Evolutionary conservation across 371 early-diverging fungal genomes (phyloP), one percentile per base, ranked within the genome.

Genomic region (Apophysomyces sp.): DNA sequence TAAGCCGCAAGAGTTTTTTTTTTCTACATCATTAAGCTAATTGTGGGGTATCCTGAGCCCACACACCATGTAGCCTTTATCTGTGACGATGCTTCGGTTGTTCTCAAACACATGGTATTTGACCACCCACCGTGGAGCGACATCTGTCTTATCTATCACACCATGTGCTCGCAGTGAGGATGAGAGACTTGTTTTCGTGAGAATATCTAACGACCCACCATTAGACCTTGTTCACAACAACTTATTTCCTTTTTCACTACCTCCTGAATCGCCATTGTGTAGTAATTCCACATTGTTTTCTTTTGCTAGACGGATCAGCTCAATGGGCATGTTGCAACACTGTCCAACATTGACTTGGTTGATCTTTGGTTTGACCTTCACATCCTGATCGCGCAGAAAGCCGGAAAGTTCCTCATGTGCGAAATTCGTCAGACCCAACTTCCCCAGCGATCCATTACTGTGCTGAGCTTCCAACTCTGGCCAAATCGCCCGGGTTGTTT

Each of bases 41-140:
- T 8, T 11, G 8, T 49, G 7, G 16, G n/a, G 21, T 1, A 21
- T 28, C 18, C 16, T 32, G 18, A 16, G 26, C 8, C 51, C n/a
- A 31, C 18, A 29, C 29, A 7, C 27, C 24, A 26, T 71, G 69
- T 77, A 85, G 80, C 85, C 85, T 69, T 85, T 85, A 57, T 83
- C 79, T 3, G 76, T 71, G 21, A 85, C 73, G 7, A 85, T 61
- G 44, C 85, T 82, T 40, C 83, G 73, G 55, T 68, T 41, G 15
- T 72, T 69, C 28, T 74, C 80, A 57, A 85, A 81, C 11, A 81
- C 83, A 37, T 83, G 73, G 57, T 86, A 86, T 62, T 86, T 84
- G 63, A 86, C 62, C 16, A 84, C 84, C 73, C 73, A 80, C 37
- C 74, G 78, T 1, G 81, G 81, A 4, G 44, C 39, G 0, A 76